Percentiles rank a stretch among this genome's conserved stretches.
These are phyloP conservation scores for Fusarium secorum DNA, from an alignment of 2,329 filamentous ascomycete genomes.

Conservation along the genomic window DNA sequence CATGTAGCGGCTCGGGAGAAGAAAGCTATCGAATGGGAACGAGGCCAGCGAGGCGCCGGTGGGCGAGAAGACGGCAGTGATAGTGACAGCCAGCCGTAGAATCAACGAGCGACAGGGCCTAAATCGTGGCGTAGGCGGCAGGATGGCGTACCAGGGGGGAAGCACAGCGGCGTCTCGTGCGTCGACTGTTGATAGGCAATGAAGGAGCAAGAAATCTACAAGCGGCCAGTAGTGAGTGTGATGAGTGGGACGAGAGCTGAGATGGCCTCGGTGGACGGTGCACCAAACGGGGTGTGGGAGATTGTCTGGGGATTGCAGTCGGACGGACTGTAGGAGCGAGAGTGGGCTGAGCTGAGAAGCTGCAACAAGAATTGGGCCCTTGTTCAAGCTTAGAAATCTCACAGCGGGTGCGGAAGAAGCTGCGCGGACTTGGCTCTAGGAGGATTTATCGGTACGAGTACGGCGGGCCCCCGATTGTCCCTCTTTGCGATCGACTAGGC, in stretches of 20 bases:
- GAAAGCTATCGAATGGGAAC: slow-evolving; percentile 33
- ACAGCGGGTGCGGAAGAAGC: slow-evolving; percentile 39
- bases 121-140: slow-evolving; percentile 38
- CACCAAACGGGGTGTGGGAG: slow-evolving; percentile 37
- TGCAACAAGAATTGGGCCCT: slow-evolving; percentile 30
- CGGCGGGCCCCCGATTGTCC: slow-evolving; percentile 20
- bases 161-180: slow-evolving; percentile 32
- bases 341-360: slow-evolving; percentile 37
- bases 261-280: slow-evolving; percentile 38
- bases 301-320: slow-evolving; percentile 37
- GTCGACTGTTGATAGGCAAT: slow-evolving; percentile 35
- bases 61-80: slow-evolving; percentile 20
- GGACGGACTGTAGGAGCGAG: slow-evolving; percentile 30
- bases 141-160: slow-evolving; percentile 39
- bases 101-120: slow-evolving; percentile 39
- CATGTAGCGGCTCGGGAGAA: slow-evolving; percentile 33
- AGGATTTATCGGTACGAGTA: slow-evolving; percentile 11
- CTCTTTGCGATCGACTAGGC: slow-evolving; percentile 7
- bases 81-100: slow-evolving; percentile 33
- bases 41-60: slow-evolving; percentile 30
- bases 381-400: slow-evolving; percentile 35
- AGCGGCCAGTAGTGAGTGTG: slow-evolving; percentile 33
- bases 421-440: slow-evolving; percentile 28
- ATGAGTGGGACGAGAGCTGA: slow-evolving; percentile 46
- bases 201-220: slow-evolving; percentile 33